These are phyloP conservation scores for Polysphondylium violaceum DNA, from an alignment of 78 protist species.

Conservation along the genomic window DNA sequence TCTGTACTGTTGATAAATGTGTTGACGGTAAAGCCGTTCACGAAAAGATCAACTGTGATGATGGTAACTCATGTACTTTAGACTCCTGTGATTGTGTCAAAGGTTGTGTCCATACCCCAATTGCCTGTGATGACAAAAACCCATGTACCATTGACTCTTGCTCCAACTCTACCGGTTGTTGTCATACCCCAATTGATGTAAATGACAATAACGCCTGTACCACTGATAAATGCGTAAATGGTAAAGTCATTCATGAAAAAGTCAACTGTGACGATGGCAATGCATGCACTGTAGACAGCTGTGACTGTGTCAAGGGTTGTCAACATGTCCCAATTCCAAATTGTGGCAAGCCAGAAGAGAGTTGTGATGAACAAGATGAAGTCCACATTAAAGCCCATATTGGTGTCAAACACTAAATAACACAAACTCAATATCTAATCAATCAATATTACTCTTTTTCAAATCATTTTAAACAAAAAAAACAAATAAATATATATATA, in stretches of 20 bases:
- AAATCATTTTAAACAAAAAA: too few species aligned
- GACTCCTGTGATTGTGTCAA: constrained; percentile 1
- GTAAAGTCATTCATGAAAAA: neutral
- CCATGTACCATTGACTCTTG: constrained; percentile 30
- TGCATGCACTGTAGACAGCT: constrained; percentile 27
- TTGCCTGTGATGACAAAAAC: constrained; percentile 16
- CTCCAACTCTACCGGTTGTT: constrained; percentile 33
- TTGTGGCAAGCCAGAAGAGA: too few species aligned
- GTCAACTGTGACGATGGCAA: constrained; percentile 56
- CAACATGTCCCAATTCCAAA: neutral
- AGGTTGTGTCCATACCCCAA: constrained; percentile 56
- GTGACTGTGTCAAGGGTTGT: constrained; percentile 43
- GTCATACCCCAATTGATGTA: neutral
- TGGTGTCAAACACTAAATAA: too few species aligned
- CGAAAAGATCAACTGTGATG: constrained; percentile 51
- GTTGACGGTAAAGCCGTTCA: neutral
- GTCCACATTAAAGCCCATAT: too few species aligned
- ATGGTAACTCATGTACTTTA: constrained; percentile 32
- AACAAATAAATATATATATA: too few species aligned
- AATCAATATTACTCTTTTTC: too few species aligned
- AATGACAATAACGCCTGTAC: too few species aligned
- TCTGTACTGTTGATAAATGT: constrained; percentile 15
- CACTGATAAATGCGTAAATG: constrained; percentile 30
- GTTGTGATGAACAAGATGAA: too few species aligned
- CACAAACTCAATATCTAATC: too few species aligned